phyloP scores from a whole-genome alignment of 768 basidiomycete species.

The Paxillus rubicundulus region DNA sequence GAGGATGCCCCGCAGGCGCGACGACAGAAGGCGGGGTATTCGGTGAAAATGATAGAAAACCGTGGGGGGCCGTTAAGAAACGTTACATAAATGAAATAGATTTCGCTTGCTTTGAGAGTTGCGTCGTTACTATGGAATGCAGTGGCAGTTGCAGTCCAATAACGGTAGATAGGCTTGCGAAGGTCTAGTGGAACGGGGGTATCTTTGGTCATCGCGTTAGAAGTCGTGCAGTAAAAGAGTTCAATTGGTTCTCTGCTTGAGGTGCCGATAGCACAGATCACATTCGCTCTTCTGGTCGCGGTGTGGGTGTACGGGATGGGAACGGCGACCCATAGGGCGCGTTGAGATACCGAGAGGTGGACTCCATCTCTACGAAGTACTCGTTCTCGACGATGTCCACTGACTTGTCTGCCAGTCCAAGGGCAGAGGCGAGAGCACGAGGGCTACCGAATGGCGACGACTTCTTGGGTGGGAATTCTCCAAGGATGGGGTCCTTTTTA shows the following conservation, averaged over 20 bases:
- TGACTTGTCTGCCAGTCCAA: conserved; percentile 38
- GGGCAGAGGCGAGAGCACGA: conserved; percentile 47
- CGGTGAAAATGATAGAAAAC: conserved; percentile 27
- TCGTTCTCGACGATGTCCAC: conserved; percentile 26
- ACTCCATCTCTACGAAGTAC: conserved; percentile 40
- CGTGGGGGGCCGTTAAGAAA: conserved; percentile 25
- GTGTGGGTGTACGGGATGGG: conserved; percentile 49
- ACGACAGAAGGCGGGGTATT: conserved; percentile 13
- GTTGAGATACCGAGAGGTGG: conserved; percentile 45
- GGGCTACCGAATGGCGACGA: conserved; percentile 51
- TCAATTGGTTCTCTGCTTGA: conserved; percentile 12
- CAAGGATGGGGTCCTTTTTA: conserved; percentile 56
- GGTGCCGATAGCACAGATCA: conserved; percentile 18
- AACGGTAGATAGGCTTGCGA: conserved; percentile 32
- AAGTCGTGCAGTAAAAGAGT: conserved; percentile 32
- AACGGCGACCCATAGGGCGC: conserved; percentile 51
- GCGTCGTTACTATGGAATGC: conserved; percentile 22
- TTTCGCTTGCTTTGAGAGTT: conserved; percentile 28
- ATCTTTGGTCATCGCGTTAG: conserved; percentile 34
- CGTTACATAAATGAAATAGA: conserved; percentile 37
- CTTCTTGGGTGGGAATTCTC: conserved; percentile 50
- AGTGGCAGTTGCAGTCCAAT: conserved; percentile 29
- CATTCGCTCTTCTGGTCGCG: conserved; percentile 34
- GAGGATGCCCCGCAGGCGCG: conserved; percentile 13
- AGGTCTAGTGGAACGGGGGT: conserved; percentile 33